Percentiles rank a stretch among this genome's conserved stretches.
Conservation (phyloP, 1,284 basidiomycete genomes). For the Puccinia triticina region DNA sequence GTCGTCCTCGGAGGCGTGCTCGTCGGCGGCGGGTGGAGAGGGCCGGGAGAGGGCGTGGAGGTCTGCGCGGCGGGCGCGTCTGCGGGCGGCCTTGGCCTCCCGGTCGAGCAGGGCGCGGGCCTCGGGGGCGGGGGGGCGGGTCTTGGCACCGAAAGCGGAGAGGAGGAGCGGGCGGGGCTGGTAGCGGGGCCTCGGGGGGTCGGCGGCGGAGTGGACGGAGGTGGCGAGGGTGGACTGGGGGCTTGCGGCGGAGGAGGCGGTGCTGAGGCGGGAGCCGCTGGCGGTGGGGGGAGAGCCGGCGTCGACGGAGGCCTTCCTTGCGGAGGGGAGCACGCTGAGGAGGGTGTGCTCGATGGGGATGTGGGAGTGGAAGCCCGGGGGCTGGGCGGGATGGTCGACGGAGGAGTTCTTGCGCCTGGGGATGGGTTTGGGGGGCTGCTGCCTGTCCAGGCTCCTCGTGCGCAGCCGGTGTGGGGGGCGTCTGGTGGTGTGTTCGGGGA, state of each 20-base stretch:
- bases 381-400: no score
- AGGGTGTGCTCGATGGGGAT: slow-evolving; percentile 8
- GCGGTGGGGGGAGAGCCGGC: background rate
- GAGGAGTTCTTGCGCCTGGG: no score
- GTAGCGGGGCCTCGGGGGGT: background rate
- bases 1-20: slow-evolving; percentile 23
- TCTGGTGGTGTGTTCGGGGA: no score
- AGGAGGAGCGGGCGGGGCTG: slow-evolving; percentile 33
- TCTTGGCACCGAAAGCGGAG: slow-evolving; percentile 30
- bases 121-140: no score
- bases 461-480: no score
- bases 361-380: slow-evolving; percentile 15
- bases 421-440: no score
- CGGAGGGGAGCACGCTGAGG: background rate
- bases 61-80: background rate
- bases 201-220: background rate
- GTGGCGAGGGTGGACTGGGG: slow-evolving; percentile 19
- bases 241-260: background rate
- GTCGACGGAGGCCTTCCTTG: background rate
- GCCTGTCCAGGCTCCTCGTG: no score
- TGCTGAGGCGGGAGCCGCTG: background rate
- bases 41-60: no score
- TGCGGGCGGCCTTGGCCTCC: slow-evolving; percentile 1
- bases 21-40: background rate
- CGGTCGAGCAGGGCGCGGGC: background rate